Evolutionary conservation across 2,329 filamentous ascomycete species (phyloP), one percentile per base, ranked within the genome.

Genomic region (Pseudogymnoascus sp.): DNA sequence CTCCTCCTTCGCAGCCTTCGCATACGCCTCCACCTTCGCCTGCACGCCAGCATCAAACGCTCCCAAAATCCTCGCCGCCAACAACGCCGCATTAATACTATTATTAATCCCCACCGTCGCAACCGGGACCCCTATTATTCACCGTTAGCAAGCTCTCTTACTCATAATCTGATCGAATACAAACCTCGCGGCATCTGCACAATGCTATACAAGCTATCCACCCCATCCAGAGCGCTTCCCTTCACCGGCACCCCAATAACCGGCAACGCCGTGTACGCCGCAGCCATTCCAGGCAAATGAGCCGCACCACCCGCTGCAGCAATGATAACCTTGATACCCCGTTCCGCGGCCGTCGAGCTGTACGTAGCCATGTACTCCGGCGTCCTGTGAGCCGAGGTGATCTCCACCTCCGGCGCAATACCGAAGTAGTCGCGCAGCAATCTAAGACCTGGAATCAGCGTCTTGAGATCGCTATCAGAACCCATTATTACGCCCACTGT

Each of bases 401-500:
- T 93, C 70, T 85, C 85, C 15, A 86, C 81, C 6, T 87, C 84
- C 76, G 85, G 90, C 0, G 89, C 87, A 10, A 95, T 88, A n/a
- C 78, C 73, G 66, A 93, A 88, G 50, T 57, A 57, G n/a, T 83
- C 79, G 63, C 83, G 78, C 2, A 93, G 81, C 35, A 91, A 81
- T 64, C 88, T 82, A 19, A 91, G 78, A 1, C 83, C 88, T 0
- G 83, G 82, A 65, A 81, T 81, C 40, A 93, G 83, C 15, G 89
- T 83, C 1, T 82, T 83, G 23, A 92, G 81, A 71, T 93, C 89
- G 9, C 87, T 90, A 76, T 91, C 88, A 1, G 90, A 93, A 38
- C 90, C 91, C 90, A 93, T 93, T 28, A 90, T 91, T 2, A 95
- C 84, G 11, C 89, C 84, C 1, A 95, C 87, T 0, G 90, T 75